phyloP scores from a whole-genome alignment of 2,329 filamentous ascomycete genomes.

The Geosmithia flava region DNA sequence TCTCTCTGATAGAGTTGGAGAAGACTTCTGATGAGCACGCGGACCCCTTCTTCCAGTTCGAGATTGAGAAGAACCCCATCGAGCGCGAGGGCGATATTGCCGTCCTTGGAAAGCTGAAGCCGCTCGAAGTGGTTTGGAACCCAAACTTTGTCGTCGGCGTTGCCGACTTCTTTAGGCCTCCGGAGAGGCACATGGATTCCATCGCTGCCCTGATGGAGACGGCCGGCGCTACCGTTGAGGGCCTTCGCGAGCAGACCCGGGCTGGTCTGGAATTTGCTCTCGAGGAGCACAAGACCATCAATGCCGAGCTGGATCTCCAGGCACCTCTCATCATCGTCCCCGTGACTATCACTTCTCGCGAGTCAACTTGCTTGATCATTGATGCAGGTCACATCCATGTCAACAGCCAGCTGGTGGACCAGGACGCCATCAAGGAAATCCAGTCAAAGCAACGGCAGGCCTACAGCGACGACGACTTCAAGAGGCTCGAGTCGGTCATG shows the following conservation, averaged over 20 bases:
- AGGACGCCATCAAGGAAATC: constrained; percentile 77
- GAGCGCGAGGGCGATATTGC: constrained; percentile 87
- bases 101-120: constrained; percentile 81
- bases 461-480: constrained; percentile 82
- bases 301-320: constrained; percentile 89
- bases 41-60: constrained; percentile 86
- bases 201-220: constrained; percentile 93
- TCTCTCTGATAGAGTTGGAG: constrained; percentile 44
- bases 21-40: constrained; percentile 19
- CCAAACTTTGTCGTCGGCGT: constrained; percentile 85
- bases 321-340: constrained; percentile 94
- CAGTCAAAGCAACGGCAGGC: constrained; percentile 81
- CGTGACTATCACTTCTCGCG: constrained; percentile 73
- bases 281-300: constrained; percentile 95
- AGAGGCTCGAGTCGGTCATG: constrained; percentile 81
- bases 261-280: constrained; percentile 93
- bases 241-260: constrained; percentile 85
- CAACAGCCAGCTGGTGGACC: constrained; percentile 85
- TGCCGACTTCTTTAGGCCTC: constrained; percentile 90
- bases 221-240: constrained; percentile 90
- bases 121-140: constrained; percentile 96
- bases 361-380: constrained; percentile 79
- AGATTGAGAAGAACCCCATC: constrained; percentile 90
- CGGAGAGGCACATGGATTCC: constrained; percentile 96
- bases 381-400: constrained; percentile 95